phyloP scores from a whole-genome alignment of 352 stramenopile genomes.

The Phytophthora quininea region DNA sequence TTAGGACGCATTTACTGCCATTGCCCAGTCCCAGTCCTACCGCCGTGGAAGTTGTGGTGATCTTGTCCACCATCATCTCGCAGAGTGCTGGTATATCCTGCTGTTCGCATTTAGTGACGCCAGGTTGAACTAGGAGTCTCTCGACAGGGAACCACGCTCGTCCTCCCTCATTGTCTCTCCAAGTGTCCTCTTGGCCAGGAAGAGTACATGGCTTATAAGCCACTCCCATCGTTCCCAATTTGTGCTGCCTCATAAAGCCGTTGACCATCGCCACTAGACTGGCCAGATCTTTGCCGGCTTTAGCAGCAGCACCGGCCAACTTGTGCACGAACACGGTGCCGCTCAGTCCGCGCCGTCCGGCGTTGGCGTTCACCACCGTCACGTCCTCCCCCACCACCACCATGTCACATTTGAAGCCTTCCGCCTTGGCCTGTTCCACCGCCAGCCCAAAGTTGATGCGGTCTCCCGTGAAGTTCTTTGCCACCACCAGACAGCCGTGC shows the following conservation, averaged over 20 bases:
- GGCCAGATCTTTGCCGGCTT: conserved; percentile 79
- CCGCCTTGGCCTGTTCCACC: conserved; percentile 94
- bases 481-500: conserved; percentile 94
- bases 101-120: conserved; percentile 67
- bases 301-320: conserved; percentile 91
- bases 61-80: conserved; percentile 58
- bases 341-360: conserved; percentile 95
- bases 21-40: conserved; percentile 46
- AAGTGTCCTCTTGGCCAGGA: conserved; percentile 81
- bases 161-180: conserved; percentile 53
- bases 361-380: conserved; percentile 92
- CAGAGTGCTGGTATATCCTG: conserved; percentile 56
- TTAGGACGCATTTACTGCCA: conserved; percentile 65
- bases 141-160: conserved; percentile 12
- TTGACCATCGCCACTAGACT: conserved; percentile 73
- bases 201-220: conserved; percentile 95
- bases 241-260: conserved; percentile 51
- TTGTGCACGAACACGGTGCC: conserved; percentile 98
- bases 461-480: conserved; percentile 99
- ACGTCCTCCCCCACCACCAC: conserved; percentile 97
- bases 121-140: conserved; percentile 29
- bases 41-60: conserved; percentile 42
- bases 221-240: conserved; percentile 94
- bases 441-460: conserved; percentile 98
- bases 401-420: conserved; percentile 93